phyloP scores from a whole-genome alignment of 164 flowering plant species.

The Liquidambar formosana region DNA sequence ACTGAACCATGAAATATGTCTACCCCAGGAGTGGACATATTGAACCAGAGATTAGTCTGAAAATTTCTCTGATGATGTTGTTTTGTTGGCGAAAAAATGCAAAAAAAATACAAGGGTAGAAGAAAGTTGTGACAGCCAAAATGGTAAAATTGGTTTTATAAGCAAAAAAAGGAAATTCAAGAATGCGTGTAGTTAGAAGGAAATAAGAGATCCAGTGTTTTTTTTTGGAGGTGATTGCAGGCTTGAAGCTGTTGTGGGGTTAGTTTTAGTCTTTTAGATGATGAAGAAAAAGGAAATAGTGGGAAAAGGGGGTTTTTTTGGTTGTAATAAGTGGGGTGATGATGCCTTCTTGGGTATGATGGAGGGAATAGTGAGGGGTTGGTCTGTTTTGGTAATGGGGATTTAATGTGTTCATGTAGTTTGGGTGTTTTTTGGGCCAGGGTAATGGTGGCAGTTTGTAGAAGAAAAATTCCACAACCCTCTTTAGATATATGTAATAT shows the following conservation, averaged over 20 bases:
- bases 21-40: conserved; percentile 56
- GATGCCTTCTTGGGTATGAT: not conserved
- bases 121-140: not conserved
- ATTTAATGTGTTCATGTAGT: too few relatives aligned
- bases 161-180: conserved; percentile 7
- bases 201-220: conserved; percentile 8
- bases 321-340: conserved; percentile 13
- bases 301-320: not conserved
- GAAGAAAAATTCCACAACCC: not conserved
- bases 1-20: conserved; percentile 24
- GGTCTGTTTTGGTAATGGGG: too few relatives aligned
- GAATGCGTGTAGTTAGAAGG: conserved; percentile 13
- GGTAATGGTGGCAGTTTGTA: too few relatives aligned
- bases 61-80: not conserved
- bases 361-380: too few relatives aligned
- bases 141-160: too few relatives aligned
- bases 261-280: not conserved
- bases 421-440: not conserved
- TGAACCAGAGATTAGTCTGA: conserved; percentile 11
- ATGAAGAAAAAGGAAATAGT: not conserved
- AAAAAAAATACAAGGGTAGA: not conserved
- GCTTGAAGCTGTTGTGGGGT: conserved; percentile 12
- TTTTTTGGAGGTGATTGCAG: conserved; percentile 12
- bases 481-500: not conserved
- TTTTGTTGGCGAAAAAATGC: not conserved